Base-by-base conservation (phyloP, 306 rosid species). In the Boehmeria nivea region DNA sequence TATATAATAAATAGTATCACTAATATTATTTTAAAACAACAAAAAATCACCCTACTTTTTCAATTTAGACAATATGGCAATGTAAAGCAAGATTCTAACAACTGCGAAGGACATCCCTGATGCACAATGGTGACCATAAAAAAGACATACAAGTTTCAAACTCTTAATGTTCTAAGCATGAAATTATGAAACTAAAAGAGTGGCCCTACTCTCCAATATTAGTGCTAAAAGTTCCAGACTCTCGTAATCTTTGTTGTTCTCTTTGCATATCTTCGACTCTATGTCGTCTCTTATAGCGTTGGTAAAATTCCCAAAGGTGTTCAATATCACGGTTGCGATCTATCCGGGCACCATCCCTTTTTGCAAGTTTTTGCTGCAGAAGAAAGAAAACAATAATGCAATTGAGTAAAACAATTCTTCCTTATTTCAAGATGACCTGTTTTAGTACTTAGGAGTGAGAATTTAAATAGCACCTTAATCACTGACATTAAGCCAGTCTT, bases 401-500 rank as follows among this genome's bases (percentile, higher is more conserved):
- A 25, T 57, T 44, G 39, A n/a, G 3, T 6, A 24, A n/a, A 33
- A 44, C 4, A 6, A 14, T 5, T 13, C 11, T 8, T 36, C 26
- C 21, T 39, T 26, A 44, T 15, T n/a, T n/a, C n/a, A n/a, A n/a
- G n/a, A n/a, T n/a, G n/a, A n/a, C n/a, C n/a, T n/a, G n/a, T n/a
- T n/a, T n/a, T n/a, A n/a, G n/a, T n/a, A n/a, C 7, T 39, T 34
- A 23, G 20, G 43, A 59, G 55, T 54, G 44, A n/a, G 37, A 51
- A 45, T 24, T 23, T 26, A 43, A 53, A 22, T 43, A 13, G 70
- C 84, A 87, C 99, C 99, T 91, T 82, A 63, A 91, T 91, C 42
- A 91, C 76, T 31, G 99, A 82, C 96, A 76, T 84, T 63, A 91
- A 84, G 60, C 99, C 96, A 15, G 96, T 87, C 82, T 87, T 91